Base-by-base conservation (phyloP, 1,139 yeast genomes). In the Debaryomycetaceae sp. region DNA sequence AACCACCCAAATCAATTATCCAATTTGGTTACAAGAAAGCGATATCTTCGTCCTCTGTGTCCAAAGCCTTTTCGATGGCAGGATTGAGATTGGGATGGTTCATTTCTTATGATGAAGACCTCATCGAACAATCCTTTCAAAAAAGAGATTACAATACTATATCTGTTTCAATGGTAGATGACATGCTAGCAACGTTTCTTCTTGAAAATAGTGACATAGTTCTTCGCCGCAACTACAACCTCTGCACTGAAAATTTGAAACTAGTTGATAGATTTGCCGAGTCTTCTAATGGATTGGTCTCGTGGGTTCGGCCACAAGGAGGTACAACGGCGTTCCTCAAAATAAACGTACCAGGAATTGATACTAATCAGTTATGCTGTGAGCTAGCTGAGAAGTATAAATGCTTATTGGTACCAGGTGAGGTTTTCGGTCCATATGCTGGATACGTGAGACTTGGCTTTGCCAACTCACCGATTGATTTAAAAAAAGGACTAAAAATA, bases 71-170 rank as follows among this genome's bases (percentile, higher is more conserved):
- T 53, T 70, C 83, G 0, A 59, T 78, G 45, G 84, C 85, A 5
- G 84, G 84, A 1, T 57, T 79, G 27, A 62, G 85, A 40, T 45
- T 78, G 31, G 84, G 85, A 6, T 80, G 85, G 84, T 59, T 79
- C 9, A 75, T 69, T 2, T 55, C 76, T 6, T 60, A 62, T 34
- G 66, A 74, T 50, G 48, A 49, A 23, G 42, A 45, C 0, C 53
- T 76, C 9, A 45, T 73, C 17, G 49, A 58, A 5, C 69, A 63
- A 37, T 63, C 77, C 27, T 59, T 63, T 40, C 59, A 66, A 11
- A 70, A 75, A 46, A 63, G 85, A 47, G 83, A 80, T 54, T 80
- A 75, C 56, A 78, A 74, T 51, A 79, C 77, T 6, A 79, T 80
- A 42, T 71, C 79, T 1, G 73, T 80, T 8, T 72, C 80, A 17